phyloP scores from a whole-genome alignment of 495 filamentous ascomycete species.

The Penicillium subrubescens region DNA sequence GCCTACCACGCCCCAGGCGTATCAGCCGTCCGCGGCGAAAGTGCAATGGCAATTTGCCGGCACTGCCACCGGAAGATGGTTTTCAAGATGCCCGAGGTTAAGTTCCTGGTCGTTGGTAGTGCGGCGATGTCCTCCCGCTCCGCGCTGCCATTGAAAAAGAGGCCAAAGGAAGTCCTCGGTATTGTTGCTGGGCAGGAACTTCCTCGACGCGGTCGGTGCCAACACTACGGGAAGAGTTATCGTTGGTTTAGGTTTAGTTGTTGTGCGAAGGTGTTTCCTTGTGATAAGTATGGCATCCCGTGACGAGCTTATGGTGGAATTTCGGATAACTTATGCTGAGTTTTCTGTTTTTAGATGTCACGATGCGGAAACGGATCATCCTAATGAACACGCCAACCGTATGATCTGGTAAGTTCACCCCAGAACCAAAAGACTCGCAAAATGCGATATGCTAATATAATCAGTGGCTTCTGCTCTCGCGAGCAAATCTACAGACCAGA shows the following conservation, averaged over 20 bases:
- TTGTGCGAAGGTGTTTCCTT: conserved; percentile 71
- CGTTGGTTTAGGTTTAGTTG: conserved; percentile 82
- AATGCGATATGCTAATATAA: background rate
- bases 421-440: background rate
- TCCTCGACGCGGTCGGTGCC: conserved; percentile 71
- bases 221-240: conserved; percentile 77
- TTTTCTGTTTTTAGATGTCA: conserved; percentile 62
- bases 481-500: conserved; percentile 85
- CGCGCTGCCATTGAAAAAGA: conserved; percentile 54
- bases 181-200: conserved; percentile 79
- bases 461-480: conserved; percentile 71
- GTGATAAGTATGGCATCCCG: conserved; percentile 58
- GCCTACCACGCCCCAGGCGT: conserved; percentile 64
- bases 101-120: conserved; percentile 71
- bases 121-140: conserved; percentile 44
- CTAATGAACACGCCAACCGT: conserved; percentile 79
- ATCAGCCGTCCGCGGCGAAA: conserved; percentile 72
- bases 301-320: background rate
- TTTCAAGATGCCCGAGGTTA: conserved; percentile 78
- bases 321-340: background rate
- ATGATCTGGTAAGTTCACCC: conserved; percentile 72
- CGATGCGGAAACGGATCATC: conserved; percentile 70
- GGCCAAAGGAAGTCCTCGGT: conserved; percentile 70
- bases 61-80: conserved; percentile 81
- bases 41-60: conserved; percentile 75